Conservation (phyloP, 2,329 filamentous ascomycete genomes). For the Colletotrichum abscissum region DNA sequence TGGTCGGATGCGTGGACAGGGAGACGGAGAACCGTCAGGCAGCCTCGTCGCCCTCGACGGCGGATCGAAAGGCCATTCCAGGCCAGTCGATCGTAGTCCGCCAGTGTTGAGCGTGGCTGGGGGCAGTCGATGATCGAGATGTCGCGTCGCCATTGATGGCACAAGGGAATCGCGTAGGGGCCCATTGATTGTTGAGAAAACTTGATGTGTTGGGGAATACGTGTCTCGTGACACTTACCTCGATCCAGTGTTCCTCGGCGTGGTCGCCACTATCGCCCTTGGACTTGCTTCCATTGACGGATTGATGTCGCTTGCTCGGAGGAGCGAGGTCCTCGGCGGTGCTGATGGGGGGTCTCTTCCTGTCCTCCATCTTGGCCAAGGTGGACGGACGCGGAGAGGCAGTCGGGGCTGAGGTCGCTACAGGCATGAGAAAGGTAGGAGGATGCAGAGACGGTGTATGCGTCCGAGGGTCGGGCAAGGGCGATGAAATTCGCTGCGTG, state of each 20-base stretch:
- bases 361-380: constrained; percentile 98
- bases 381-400: constrained; percentile 80
- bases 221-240: constrained; percentile 67
- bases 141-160: constrained; percentile 34
- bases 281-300: constrained; percentile 79
- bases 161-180: constrained; percentile 27
- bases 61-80: constrained; percentile 34
- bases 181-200: constrained; percentile 38
- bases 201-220: constrained; percentile 35
- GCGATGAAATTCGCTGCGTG: constrained; percentile 13
- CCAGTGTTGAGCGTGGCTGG: constrained; percentile 31
- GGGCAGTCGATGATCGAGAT: constrained; percentile 32
- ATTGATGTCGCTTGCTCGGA: constrained; percentile 86
- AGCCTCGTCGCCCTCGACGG: constrained; percentile 32
- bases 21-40: constrained; percentile 24
- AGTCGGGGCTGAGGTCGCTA: constrained; percentile 76
- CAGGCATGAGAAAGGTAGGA: constrained; percentile 79
- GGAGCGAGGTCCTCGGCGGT: constrained; percentile 86
- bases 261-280: constrained; percentile 66
- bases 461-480: constrained; percentile 17
- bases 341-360: constrained; percentile 91
- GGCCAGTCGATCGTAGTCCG: constrained; percentile 33
- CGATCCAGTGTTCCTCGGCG: constrained; percentile 71
- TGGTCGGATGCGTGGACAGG: constrained; percentile 32
- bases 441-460: constrained; percentile 37